A percentile compares a stretch with the other conserved stretches of the same genome.
phyloP scores from a whole-genome alignment of 495 filamentous ascomycete species.

The Tuber magnatum region DNA sequence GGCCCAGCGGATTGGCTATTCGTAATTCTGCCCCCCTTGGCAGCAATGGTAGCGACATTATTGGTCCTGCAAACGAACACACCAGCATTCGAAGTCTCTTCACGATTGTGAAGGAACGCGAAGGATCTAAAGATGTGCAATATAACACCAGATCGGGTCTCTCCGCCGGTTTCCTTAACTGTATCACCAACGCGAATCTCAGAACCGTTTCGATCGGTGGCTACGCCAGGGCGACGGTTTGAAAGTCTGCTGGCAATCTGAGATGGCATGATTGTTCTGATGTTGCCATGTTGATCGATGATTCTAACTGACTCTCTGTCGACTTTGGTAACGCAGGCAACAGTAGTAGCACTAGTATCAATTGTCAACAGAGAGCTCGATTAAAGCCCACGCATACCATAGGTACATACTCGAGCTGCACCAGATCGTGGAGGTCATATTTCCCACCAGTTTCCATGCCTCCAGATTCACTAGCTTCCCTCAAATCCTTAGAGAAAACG shows the following conservation, averaged over 20 bases:
- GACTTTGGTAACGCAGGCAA: slow-evolving; percentile 88
- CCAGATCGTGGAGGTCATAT: slow-evolving; percentile 85
- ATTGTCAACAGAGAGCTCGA: slow-evolving; percentile 41
- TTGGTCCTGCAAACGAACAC: slow-evolving; percentile 79
- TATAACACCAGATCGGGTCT: slow-evolving; percentile 77
- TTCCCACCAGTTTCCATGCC: slow-evolving; percentile 69
- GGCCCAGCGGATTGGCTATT: slow-evolving; percentile 49
- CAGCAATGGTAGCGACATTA: slow-evolving; percentile 79
- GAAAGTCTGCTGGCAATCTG: slow-evolving; percentile 83
- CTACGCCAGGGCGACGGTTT: slow-evolving; percentile 70
- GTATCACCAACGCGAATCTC: slow-evolving; percentile 88
- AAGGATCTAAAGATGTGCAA: slow-evolving; percentile 85
- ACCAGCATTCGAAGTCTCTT: slow-evolving; percentile 79
- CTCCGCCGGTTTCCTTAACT: slow-evolving; percentile 81
- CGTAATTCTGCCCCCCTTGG: slow-evolving; percentile 71
- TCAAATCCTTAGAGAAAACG: slow-evolving; percentile 94
- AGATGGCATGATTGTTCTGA: slow-evolving; percentile 74
- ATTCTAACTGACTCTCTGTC: slow-evolving; percentile 86
- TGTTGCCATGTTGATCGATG: slow-evolving; percentile 80
- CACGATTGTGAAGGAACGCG: slow-evolving; percentile 76
- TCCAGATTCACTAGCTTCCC: slow-evolving; percentile 84
- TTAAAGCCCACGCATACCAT: neutral
- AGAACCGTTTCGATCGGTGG: slow-evolving; percentile 85
- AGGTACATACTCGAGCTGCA: slow-evolving; percentile 73
- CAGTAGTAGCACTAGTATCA: slow-evolving; percentile 60